Evolutionary conservation across 2,329 filamentous ascomycete species (phyloP).

Genomic region (Phaeosphaeria sp.): DNA sequence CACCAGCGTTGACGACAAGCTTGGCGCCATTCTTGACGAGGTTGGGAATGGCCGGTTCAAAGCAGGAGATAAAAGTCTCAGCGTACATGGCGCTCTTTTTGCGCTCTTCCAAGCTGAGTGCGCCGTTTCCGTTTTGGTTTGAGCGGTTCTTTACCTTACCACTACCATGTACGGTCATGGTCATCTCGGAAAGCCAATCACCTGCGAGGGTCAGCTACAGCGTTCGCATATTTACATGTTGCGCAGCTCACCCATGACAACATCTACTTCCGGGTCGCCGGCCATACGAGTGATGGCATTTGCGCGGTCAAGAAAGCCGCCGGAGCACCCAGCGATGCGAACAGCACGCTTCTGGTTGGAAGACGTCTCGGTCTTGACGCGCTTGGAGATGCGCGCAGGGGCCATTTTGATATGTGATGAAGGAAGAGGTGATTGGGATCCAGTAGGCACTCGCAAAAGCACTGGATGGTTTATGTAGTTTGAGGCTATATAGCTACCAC

Average conservation of each 20-base stretch:
- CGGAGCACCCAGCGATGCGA: conserved; percentile 46
- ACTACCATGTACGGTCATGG: conserved; percentile 36
- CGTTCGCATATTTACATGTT: not conserved
- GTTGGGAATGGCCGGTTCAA: conserved; percentile 34
- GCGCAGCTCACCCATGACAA: conserved; percentile 27
- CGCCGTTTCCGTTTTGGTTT: conserved; percentile 30
- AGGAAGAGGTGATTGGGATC: not conserved
- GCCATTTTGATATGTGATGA: not conserved
- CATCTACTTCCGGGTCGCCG: conserved; percentile 34
- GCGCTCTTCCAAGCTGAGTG: conserved; percentile 49
- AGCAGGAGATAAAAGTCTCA: conserved; percentile 58
- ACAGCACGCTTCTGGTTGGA: conserved; percentile 31
- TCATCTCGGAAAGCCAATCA: conserved; percentile 40
- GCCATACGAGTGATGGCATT: conserved; percentile 44
- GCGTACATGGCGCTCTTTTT: conserved; percentile 36
- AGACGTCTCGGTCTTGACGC: conserved; percentile 17
- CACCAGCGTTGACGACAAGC: conserved; percentile 62
- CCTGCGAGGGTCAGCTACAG: conserved; percentile 12
- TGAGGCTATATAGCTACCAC: conserved; percentile 16
- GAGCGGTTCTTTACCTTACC: conserved; percentile 45
- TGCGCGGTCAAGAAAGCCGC: conserved; percentile 50
- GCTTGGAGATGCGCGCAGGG: conserved; percentile 6
- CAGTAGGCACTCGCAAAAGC: not conserved
- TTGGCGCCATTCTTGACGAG: conserved; percentile 41
- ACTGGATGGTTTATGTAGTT: not conserved